A percentile compares a stretch with the other conserved stretches of the same genome.
phyloP scores from a whole-genome alignment of 306 rosid genomes.

The Ochetophila trinervis region DNA sequence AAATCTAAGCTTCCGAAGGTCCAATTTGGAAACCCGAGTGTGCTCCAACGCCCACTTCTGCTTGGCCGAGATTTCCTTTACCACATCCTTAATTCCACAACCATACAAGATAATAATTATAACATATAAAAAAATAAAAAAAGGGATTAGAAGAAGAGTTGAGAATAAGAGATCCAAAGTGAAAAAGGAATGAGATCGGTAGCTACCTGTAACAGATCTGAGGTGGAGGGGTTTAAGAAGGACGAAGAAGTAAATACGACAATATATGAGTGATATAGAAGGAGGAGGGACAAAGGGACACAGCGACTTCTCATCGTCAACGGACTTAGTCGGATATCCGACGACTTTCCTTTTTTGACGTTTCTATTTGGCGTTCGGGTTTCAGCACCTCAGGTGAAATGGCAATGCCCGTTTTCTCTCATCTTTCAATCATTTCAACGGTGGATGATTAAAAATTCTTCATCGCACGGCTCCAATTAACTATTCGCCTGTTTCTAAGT shows the following conservation, averaged over 20 bases:
- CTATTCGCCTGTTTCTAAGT: no score
- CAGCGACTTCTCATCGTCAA: slow-evolving; percentile 5
- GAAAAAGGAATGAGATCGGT: neutral
- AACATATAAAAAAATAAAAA: neutral
- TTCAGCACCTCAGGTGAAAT: neutral
- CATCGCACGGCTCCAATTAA: no score
- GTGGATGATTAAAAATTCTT: no score
- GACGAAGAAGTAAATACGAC: slow-evolving; percentile 24
- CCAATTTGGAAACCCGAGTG: slow-evolving; percentile 45
- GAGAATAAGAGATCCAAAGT: neutral
- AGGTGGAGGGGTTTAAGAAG: neutral
- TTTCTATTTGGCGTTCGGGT: neutral
- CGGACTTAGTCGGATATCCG: slow-evolving; percentile 5
- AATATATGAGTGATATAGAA: neutral
- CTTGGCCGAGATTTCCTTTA: slow-evolving; percentile 57
- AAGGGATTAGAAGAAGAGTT: neutral
- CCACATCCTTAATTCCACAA: slow-evolving; percentile 47
- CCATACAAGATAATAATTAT: no score
- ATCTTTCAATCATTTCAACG: no score
- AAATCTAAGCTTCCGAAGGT: slow-evolving; percentile 51
- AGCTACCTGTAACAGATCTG: slow-evolving; percentile 58
- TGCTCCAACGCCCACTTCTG: slow-evolving; percentile 59
- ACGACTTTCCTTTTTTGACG: neutral
- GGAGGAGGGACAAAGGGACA: slow-evolving; percentile 22
- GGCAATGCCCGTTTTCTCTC: no score